Evolutionary conservation across 495 filamentous ascomycete genomes (phyloP).

Genomic region (Trichoderma reesei): DNA sequence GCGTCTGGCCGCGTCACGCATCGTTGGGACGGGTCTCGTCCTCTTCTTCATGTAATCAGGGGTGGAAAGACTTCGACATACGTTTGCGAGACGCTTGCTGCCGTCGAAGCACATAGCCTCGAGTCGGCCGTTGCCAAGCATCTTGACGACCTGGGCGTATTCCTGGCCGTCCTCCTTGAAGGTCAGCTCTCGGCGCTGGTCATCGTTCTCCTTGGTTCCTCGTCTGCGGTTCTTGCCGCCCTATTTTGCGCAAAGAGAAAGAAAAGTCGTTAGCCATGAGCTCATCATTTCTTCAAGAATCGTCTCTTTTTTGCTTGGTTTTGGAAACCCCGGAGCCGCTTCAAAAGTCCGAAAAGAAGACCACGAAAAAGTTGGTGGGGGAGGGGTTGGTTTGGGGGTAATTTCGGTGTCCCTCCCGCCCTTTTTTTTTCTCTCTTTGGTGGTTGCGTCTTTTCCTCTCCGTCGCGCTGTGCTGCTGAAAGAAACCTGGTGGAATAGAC

Average conservation of each 20-base stretch:
- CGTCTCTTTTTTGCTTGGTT: no score
- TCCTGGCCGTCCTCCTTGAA: slow-evolving; percentile 99
- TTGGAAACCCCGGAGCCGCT: no score
- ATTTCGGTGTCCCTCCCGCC: neutral
- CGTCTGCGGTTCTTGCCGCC: slow-evolving; percentile 97
- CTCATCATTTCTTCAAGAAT: no score
- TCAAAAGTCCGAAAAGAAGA: slow-evolving; percentile 1
- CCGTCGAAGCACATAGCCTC: slow-evolving; percentile 98
- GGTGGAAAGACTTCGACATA: neutral
- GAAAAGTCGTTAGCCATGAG: slow-evolving; percentile 4
- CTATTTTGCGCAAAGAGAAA: slow-evolving; percentile 35
- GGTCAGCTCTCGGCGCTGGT: slow-evolving; percentile 60
- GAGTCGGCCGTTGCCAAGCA: slow-evolving; percentile 95
- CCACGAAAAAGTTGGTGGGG: slow-evolving; percentile 9
- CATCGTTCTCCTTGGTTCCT: slow-evolving; percentile 96
- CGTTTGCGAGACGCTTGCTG: slow-evolving; percentile 67
- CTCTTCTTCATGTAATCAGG: neutral
- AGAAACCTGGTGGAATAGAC: slow-evolving; percentile 16
- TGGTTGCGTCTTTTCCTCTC: slow-evolving; percentile 17
- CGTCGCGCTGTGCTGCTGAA: slow-evolving; percentile 24
- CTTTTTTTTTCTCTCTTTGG: neutral
- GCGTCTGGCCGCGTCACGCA: neutral
- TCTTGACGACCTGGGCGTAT: slow-evolving; percentile 97
- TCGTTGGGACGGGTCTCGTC: neutral
- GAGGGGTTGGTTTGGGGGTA: neutral